Evolutionary conservation across 805 yeast species (phyloP).

Genomic region (Saitoella complicata): DNA sequence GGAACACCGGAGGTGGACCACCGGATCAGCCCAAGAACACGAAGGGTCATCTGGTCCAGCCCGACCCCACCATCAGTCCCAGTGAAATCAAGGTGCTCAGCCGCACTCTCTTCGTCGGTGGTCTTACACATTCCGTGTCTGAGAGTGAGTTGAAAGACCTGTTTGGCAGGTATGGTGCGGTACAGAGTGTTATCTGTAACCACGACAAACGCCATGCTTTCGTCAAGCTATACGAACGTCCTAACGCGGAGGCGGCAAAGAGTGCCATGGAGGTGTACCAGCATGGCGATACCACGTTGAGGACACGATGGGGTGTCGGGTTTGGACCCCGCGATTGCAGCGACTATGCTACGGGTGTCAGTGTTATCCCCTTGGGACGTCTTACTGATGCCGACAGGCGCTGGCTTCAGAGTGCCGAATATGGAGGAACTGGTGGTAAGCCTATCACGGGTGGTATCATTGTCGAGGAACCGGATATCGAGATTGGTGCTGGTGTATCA

Average conservation of each 20-base stretch:
- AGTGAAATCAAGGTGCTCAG: constrained; percentile 71
- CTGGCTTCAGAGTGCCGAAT: constrained; percentile 81
- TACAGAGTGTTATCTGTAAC: constrained; percentile 78
- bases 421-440: constrained; percentile 94
- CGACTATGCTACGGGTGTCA: constrained; percentile 79
- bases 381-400: constrained; percentile 85
- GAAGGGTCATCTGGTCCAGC: constrained; percentile 27
- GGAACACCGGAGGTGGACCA: too few relatives aligned
- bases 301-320: constrained; percentile 98
- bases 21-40: too few relatives aligned
- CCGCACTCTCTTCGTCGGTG: constrained; percentile 87
- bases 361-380: constrained; percentile 72
- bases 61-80: constrained; percentile 55
- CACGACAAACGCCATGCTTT: constrained; percentile 89
- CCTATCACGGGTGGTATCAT: constrained; percentile 64
- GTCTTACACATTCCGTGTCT: constrained; percentile 71
- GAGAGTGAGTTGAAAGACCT: constrained; percentile 54
- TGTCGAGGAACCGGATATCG: constrained; percentile 95
- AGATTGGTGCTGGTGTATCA: constrained; percentile 84
- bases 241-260: constrained; percentile 76
- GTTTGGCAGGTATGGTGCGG: constrained; percentile 74
- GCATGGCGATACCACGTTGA: constrained; percentile 44
- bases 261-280: constrained; percentile 42
- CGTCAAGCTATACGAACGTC: constrained; percentile 81
- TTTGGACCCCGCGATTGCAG: constrained; percentile 98